A percentile compares a stretch with the other conserved stretches of the same genome.
phyloP scores from a whole-genome alignment of 805 yeast species.

The Torulaspora microellipsoides region DNA sequence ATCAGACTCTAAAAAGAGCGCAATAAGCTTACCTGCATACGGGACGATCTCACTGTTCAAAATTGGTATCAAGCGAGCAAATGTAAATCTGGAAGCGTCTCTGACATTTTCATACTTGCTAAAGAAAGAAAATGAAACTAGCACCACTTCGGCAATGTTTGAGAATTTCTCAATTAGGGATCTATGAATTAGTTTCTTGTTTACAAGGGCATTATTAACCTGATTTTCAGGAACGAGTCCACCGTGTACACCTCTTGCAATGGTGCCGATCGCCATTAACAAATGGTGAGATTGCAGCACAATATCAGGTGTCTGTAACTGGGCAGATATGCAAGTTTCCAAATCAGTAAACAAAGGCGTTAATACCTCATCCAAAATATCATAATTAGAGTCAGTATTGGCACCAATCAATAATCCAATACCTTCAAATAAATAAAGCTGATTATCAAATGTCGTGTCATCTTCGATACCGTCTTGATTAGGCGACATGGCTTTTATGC shows the following conservation, averaged over 20 bases:
- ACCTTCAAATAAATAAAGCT: slow-evolving; percentile 79
- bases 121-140: slow-evolving; percentile 77
- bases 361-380: slow-evolving; percentile 59
- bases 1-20: slow-evolving; percentile 54
- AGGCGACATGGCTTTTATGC: slow-evolving; percentile 41
- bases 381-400: slow-evolving; percentile 39
- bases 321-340: slow-evolving; percentile 56
- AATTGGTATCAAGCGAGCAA: slow-evolving; percentile 80
- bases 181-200: slow-evolving; percentile 27
- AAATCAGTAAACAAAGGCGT: slow-evolving; percentile 71
- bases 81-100: slow-evolving; percentile 81
- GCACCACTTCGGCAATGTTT: slow-evolving; percentile 73
- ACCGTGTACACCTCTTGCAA: slow-evolving; percentile 76
- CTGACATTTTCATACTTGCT: slow-evolving; percentile 63
- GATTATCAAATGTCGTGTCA: slow-evolving; percentile 69
- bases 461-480: slow-evolving; percentile 38
- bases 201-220: slow-evolving; percentile 36
- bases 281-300: slow-evolving; percentile 80
- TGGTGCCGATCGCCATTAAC: slow-evolving; percentile 83
- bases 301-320: slow-evolving; percentile 39
- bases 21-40: slow-evolving; percentile 63
- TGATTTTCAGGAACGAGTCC: slow-evolving; percentile 39
- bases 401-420: slow-evolving; percentile 67
- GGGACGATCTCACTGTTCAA: slow-evolving; percentile 50
- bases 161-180: slow-evolving; percentile 47